These are phyloP conservation scores for Ophiostoma ips DNA, from an alignment of 2,329 filamentous ascomycete genomes.

Conservation along the genomic window DNA sequence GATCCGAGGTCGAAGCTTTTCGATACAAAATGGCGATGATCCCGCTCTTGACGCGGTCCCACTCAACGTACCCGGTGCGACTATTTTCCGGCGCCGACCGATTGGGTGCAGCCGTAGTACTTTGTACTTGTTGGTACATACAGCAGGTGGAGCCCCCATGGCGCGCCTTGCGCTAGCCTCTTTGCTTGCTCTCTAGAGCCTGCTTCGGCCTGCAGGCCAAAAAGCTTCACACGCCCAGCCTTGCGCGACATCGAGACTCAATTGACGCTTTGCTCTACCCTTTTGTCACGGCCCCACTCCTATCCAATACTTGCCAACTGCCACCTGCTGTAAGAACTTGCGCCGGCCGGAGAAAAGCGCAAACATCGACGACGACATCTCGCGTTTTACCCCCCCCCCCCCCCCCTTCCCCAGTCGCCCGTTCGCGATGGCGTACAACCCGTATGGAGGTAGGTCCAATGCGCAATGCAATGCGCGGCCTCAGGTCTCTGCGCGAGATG, in stretches of 20 bases:
- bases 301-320: too few relatives aligned
- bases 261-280: too few relatives aligned
- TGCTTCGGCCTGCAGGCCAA: background rate
- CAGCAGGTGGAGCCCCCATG: background rate
- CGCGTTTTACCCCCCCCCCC: background rate
- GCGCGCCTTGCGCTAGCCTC: constrained; percentile 1
- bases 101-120: background rate
- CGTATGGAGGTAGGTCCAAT: constrained; percentile 38
- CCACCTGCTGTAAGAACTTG: too few relatives aligned
- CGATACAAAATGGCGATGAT: background rate
- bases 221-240: background rate
- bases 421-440: constrained; percentile 41
- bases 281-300: too few relatives aligned
- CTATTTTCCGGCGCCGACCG: constrained; percentile 7
- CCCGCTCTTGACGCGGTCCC: background rate
- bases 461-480: too few relatives aligned
- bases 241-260: background rate
- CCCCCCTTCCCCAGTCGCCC: background rate
- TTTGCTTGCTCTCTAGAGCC: background rate
- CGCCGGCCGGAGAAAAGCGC: too few relatives aligned
- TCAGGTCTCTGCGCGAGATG: too few relatives aligned
- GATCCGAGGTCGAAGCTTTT: background rate
- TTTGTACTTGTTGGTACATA: background rate
- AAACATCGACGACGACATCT: background rate
- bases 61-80: constrained; percentile 7